Conservation (phyloP, 345 rosid species). For the Kandelia obovata region DNA sequence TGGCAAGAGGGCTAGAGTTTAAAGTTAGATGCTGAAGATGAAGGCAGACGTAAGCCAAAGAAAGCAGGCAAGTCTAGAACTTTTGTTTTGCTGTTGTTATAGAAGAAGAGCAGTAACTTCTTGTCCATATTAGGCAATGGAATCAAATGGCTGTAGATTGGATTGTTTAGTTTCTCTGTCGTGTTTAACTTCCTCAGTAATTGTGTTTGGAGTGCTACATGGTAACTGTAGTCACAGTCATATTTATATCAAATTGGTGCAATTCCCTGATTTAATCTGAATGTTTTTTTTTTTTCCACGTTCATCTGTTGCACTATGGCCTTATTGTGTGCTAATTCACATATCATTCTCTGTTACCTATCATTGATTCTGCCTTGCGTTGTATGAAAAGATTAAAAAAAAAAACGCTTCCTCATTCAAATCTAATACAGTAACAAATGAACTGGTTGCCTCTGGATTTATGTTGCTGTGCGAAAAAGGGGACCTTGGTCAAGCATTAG, state of each 20-base stretch:
- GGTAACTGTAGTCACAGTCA: slow-evolving; percentile 18
- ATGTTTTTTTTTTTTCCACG: too few relatives aligned
- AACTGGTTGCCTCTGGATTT: too few relatives aligned
- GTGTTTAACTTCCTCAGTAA: slow-evolving; percentile 23
- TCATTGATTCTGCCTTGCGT: too few relatives aligned
- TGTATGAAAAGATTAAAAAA: too few relatives aligned
- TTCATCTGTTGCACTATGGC: too few relatives aligned
- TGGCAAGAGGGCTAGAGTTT: slow-evolving; percentile 87
- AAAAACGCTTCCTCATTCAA: too few relatives aligned
- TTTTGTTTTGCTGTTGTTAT: slow-evolving; percentile 35
- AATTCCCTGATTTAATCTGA: not conserved
- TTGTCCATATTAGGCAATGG: slow-evolving; percentile 27
- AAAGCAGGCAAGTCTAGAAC: slow-evolving; percentile 36
- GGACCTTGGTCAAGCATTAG: too few relatives aligned
- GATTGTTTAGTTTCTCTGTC: slow-evolving; percentile 17
- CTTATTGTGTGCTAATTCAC: too few relatives aligned
- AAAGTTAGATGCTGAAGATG: slow-evolving; percentile 34
- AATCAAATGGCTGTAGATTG: slow-evolving; percentile 23
- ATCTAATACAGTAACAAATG: too few relatives aligned
- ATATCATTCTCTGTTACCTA: too few relatives aligned
- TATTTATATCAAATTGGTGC: slow-evolving; percentile 10
- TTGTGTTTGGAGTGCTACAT: slow-evolving; percentile 21
- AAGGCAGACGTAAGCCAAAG: slow-evolving; percentile 23
- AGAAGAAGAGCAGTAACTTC: slow-evolving; percentile 35
- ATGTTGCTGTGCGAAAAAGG: too few relatives aligned